Base-by-base conservation (phyloP, 179 eudicot genomes). In the Drosera spatulata region DNA sequence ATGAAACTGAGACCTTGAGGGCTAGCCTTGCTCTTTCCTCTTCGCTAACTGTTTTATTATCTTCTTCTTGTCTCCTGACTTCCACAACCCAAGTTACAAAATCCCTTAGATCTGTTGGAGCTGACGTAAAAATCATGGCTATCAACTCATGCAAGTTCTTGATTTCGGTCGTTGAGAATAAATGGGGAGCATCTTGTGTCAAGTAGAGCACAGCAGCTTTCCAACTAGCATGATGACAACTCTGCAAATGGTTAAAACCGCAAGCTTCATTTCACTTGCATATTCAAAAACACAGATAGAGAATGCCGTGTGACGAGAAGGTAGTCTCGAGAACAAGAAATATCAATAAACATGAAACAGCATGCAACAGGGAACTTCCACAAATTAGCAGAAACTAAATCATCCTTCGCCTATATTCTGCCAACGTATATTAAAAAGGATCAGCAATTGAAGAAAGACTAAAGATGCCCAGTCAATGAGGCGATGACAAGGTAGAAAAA, bases 21-120 rank as follows among this genome's bases (percentile, higher is more conserved):
- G 62, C 48, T 47, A 75, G 69, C 75, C 80, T 72, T 55, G 33
- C 65, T 38, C 43, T 56, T 65, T 79, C 80, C 53, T 75, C 83
- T 64, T 67, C 75, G 59, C 55, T 66, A 13, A 72, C 56, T 62
- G 38, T 43, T 60, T 63, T 58, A 50, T 56, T 69, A 53, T 66
- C 69, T 47, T 66, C 68, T 58, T 72, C 80, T 50, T 66, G 60
- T 56, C 53, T 66, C 59, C 80, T 61, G 58, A 79, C 75, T 75
- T 79, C 83, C 50, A 77, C 83, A 61, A 79, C 73, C 80, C 83
- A 79, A 37, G 72, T 72, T 64, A 79, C 58, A 59, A 79, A 63
- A 55, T 67, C 59, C 50, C 66, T 66, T 48, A 79, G 61, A 59
- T 72, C 50, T 33, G 60, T 51, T 46, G 83, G 80, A 50, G 77